Base-by-base conservation (phyloP, 2,329 filamentous ascomycete genomes). In the Exutisphaerella laricina region DNA sequence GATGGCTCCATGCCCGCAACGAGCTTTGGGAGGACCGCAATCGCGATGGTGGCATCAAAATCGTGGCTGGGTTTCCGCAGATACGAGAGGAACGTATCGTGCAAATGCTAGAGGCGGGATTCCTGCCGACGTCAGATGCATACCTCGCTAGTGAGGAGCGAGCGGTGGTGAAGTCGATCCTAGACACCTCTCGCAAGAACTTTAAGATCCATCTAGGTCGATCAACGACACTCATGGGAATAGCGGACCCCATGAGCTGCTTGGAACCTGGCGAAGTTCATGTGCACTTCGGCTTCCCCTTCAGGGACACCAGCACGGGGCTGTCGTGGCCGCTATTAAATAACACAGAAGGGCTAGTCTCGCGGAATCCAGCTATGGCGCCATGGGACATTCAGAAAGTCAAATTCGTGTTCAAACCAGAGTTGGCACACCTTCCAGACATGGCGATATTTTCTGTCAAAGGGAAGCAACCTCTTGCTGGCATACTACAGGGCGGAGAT, bases 401-500 rank as follows among this genome's bases (percentile, higher is more conserved):
- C 1, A 60, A 58, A 22, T 71, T 72, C 1, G 68, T 77, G 0
- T 73, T 66, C 53, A 70, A 72, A n/a, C 70, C 73, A 0, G 72
- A 80, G 30, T 66, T 90, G 0, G 76, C 80, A 3, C 75, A 78
- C 2, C 64, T 95, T 0, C 84, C 84, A 47, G 84, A 96, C 54
- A 80, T 95, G 1, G 72, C 92, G 10, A 74, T 96, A 0, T 96
- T 97, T 52, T 72, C 85, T 0, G 71, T 70, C 0, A 76, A 74
- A 46, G 84, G 84, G 0, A 58, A 72, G 18, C 67, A 65, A 1
- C 77, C 85, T 0, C 70, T 88, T 0, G 86, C 85, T 0, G 75
- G 79, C 6, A 80, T 82, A 54, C 68, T 90, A 0, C 86, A 84
- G 1, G 86, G 86, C 0, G 86, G 86, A 0, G 86, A 90, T 56